phyloP scores from a whole-genome alignment of 2,329 filamentous ascomycete species.

The Penicillium corylophilum region DNA sequence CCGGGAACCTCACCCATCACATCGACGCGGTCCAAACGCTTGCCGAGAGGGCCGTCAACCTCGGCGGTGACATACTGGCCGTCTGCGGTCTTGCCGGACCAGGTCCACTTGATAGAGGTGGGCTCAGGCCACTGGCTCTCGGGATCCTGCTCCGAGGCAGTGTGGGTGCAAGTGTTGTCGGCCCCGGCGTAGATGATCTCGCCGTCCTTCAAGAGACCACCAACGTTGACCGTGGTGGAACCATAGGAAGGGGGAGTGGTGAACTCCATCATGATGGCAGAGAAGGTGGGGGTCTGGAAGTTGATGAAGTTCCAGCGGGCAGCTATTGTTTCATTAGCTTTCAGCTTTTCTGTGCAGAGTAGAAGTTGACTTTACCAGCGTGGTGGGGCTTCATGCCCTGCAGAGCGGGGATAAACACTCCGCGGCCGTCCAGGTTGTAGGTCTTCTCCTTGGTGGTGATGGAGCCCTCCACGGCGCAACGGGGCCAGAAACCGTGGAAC shows the following conservation, averaged over 20 bases:
- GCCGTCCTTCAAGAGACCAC: conserved; percentile 76
- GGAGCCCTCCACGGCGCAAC: conserved; percentile 75
- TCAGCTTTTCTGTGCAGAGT: background rate
- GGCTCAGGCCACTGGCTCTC: conserved; percentile 91
- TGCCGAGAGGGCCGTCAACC: conserved; percentile 67
- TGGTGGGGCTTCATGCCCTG: conserved; percentile 99
- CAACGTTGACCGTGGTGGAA: conserved; percentile 76
- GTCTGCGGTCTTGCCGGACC: conserved; percentile 75
- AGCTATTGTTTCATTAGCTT: conserved; percentile 45
- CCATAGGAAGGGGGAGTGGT: conserved; percentile 93
- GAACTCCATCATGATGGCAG: conserved; percentile 92
- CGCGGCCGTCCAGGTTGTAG: conserved; percentile 77
- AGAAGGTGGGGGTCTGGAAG: conserved; percentile 84
- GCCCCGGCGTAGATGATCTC: conserved; percentile 74
- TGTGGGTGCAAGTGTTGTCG: conserved; percentile 66
- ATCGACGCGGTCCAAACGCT: conserved; percentile 78
- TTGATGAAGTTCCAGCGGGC: conserved; percentile 90
- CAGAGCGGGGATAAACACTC: conserved; percentile 77
- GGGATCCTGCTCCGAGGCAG: conserved; percentile 66
- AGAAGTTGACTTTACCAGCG: conserved; percentile 55
- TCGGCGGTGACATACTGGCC: conserved; percentile 69
- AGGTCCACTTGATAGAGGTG: conserved; percentile 69
- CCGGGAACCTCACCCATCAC: conserved; percentile 95
- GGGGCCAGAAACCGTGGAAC: conserved; percentile 92
- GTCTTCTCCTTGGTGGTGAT: conserved; percentile 80